Evolutionary conservation across 2,329 filamentous ascomycete species (phyloP).

Genomic region (Aspergillus alliaceus): DNA sequence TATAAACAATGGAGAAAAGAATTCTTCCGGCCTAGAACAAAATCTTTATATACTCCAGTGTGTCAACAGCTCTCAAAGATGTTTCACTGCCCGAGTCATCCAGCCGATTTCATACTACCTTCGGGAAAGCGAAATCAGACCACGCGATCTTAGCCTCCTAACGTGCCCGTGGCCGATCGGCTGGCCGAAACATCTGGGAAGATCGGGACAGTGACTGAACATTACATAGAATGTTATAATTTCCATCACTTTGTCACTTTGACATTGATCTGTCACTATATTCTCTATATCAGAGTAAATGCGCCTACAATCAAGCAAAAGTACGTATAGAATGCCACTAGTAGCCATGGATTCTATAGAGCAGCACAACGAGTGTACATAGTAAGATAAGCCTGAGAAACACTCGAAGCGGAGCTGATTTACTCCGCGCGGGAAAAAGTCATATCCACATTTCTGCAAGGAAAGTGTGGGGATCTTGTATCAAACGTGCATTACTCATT

Average conservation of each 20-base stretch:
- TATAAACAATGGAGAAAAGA: background rate
- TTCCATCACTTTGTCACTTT: too few relatives aligned
- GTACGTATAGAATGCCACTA: background rate
- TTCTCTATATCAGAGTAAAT: background rate
- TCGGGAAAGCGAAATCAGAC: conserved; percentile 14
- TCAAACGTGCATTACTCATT: background rate
- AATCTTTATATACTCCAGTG: conserved; percentile 2
- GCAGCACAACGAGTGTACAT: background rate
- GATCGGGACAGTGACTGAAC: background rate
- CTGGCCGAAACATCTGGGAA: too few relatives aligned
- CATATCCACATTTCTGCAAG: conserved; percentile 10
- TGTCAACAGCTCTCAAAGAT: background rate
- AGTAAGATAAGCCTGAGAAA: background rate
- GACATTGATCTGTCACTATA: background rate
- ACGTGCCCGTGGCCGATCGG: conserved; percentile 16
- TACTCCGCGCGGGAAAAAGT: conserved; percentile 16
- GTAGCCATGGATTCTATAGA: background rate
- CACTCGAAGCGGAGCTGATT: conserved; percentile 4
- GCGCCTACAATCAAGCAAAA: background rate
- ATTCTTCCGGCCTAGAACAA: background rate
- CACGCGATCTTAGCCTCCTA: conserved; percentile 7
- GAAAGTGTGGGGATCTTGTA: background rate
- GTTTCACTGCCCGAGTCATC: background rate
- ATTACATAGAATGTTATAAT: too few relatives aligned
- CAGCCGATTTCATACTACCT: conserved; percentile 7